phyloP scores from a whole-genome alignment of 495 filamentous ascomycete species.

The Cladorrhinum samala region DNA sequence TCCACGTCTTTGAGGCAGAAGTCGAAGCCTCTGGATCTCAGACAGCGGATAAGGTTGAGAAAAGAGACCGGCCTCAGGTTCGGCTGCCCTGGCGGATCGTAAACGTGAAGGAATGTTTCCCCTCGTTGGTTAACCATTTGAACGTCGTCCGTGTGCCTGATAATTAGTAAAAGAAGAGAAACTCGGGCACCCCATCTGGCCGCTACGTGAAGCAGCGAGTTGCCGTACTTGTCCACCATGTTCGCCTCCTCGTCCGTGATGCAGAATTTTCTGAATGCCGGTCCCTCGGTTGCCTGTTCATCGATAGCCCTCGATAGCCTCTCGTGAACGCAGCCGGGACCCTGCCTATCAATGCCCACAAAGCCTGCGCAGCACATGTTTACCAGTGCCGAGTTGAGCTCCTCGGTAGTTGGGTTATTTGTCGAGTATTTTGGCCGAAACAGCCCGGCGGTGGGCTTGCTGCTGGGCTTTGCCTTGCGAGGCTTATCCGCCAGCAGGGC shows the following conservation, averaged over 20 bases:
- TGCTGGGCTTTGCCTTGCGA: constrained; percentile 11
- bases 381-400: constrained; percentile 25
- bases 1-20: constrained; percentile 29
- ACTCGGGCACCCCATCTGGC: constrained; percentile 30
- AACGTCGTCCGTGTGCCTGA: constrained; percentile 27
- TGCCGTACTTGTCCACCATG: constrained; percentile 26
- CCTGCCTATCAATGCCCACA: constrained; percentile 1
- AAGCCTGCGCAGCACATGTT: constrained; percentile 24
- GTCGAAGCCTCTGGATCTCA: constrained; percentile 27
- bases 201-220: constrained; percentile 28
- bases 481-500: constrained; percentile 25
- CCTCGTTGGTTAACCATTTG: constrained; percentile 27
- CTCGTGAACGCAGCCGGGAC: constrained; percentile 21
- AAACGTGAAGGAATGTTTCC: constrained; percentile 30
- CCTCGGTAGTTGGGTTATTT: constrained; percentile 21
- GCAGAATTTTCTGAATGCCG: constrained; percentile 21
- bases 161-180: constrained; percentile 23
- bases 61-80: constrained; percentile 24
- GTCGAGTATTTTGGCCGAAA: constrained; percentile 21
- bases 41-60: constrained; percentile 25
- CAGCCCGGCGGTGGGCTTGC: background rate
- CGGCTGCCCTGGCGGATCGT: constrained; percentile 23
- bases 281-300: constrained; percentile 20
- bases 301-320: constrained; percentile 26
- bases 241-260: constrained; percentile 29